Percentiles rank a stretch among this genome's conserved stretches.
phyloP scores from a whole-genome alignment of 1,284 basidiomycete genomes.

The Paramarasmius palmivorus region DNA sequence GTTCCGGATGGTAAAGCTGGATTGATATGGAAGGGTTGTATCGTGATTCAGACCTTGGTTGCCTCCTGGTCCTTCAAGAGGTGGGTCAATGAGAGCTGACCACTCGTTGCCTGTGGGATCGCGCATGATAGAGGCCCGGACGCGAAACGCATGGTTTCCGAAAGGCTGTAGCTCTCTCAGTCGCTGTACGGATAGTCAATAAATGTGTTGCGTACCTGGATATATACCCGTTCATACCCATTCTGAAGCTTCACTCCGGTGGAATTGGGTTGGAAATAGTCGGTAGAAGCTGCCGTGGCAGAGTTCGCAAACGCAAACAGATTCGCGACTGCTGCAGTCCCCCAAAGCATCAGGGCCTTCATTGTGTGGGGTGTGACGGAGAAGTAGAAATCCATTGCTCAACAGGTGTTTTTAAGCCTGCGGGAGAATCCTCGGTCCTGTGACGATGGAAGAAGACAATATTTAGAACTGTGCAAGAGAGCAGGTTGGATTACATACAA shows the following conservation, averaged over 20 bases:
- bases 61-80: slow-evolving; percentile 38
- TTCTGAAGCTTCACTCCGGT: slow-evolving; percentile 41
- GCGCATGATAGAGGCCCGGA: slow-evolving; percentile 37
- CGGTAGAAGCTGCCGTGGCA: background rate
- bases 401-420: no score
- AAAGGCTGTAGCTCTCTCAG: slow-evolving; percentile 30
- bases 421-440: no score
- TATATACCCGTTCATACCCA: slow-evolving; percentile 37
- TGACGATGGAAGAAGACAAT: no score
- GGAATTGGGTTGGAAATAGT: slow-evolving; percentile 25
- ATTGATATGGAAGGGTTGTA: slow-evolving; percentile 31
- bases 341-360: no score
- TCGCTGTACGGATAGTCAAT: background rate
- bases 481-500: no score
- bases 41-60: slow-evolving; percentile 33
- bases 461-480: no score
- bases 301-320: no score
- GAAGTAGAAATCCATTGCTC: no score
- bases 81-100: slow-evolving; percentile 39
- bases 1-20: slow-evolving; percentile 8
- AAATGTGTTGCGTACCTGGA: slow-evolving; percentile 30
- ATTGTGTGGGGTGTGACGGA: no score
- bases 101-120: slow-evolving; percentile 38
- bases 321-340: no score
- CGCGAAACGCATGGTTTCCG: slow-evolving; percentile 38